Evolutionary conservation across 2,329 filamentous ascomycete genomes (phyloP).

Genomic region (Huntiella omanensis): DNA sequence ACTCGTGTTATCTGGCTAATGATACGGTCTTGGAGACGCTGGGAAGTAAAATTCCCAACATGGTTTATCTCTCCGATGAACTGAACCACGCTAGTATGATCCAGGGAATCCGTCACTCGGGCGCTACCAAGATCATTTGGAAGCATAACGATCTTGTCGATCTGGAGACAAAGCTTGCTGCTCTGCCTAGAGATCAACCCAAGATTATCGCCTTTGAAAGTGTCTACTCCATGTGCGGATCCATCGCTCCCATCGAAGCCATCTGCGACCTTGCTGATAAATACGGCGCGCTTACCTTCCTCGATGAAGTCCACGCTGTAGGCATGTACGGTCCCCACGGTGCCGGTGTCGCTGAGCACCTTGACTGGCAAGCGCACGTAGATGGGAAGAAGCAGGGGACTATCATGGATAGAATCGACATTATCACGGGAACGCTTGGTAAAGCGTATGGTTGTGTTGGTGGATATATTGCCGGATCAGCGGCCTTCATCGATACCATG

Average conservation of each 20-base stretch:
- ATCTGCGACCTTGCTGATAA: slow-evolving; percentile 95
- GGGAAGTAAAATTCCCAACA: slow-evolving; percentile 91
- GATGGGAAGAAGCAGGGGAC: slow-evolving; percentile 60
- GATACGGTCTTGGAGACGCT: slow-evolving; percentile 91
- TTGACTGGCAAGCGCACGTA: slow-evolving; percentile 77
- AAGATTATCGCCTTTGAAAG: slow-evolving; percentile 99
- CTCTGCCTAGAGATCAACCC: slow-evolving; percentile 64
- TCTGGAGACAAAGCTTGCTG: slow-evolving; percentile 78
- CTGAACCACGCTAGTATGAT: slow-evolving; percentile 99
- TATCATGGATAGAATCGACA: slow-evolving; percentile 89
- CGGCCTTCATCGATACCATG: slow-evolving; percentile 75
- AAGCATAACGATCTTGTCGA: slow-evolving; percentile 95
- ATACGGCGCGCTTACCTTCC: slow-evolving; percentile 91
- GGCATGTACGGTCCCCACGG: slow-evolving; percentile 97
- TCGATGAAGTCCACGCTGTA: slow-evolving; percentile 96
- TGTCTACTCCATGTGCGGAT: slow-evolving; percentile 98
- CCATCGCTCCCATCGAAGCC: slow-evolving; percentile 83
- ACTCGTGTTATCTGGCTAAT: slow-evolving; percentile 95
- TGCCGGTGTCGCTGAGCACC: slow-evolving; percentile 89
- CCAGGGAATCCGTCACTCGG: slow-evolving; percentile 92
- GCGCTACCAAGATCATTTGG: slow-evolving; percentile 94
- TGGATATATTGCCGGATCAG: slow-evolving; percentile 86
- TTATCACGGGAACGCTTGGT: slow-evolving; percentile 90
- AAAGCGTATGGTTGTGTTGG: slow-evolving; percentile 97
- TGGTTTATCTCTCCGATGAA: slow-evolving; percentile 93